Evolutionary conservation across 1,284 basidiomycete genomes (phyloP), one percentile per base, ranked within the genome.

Genomic region (Sphaerobolus stellatus): DNA sequence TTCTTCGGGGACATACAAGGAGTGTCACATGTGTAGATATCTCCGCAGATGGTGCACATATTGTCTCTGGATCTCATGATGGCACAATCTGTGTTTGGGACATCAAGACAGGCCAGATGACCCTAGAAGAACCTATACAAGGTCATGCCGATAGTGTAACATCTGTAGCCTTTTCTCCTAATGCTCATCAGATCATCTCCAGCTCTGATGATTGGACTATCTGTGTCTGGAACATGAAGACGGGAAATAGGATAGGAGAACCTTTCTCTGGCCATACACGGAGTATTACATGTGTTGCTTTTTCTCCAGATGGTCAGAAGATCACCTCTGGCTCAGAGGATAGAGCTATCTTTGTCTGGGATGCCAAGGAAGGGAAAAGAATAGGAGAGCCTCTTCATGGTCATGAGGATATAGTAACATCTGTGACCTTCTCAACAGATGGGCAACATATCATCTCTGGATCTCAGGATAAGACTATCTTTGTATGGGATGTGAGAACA

Each of bases 371-470:
- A 53, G 65, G 69, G 52, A 50, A 60, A 18, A 60, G 66, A 30
- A 41, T 55, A 4, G 25, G 59, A 46, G 66, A 68, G 48, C 60
- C 69, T 13, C 69, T 76, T 51, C 59, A 64, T 22, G 75, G 75
- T 4, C 75, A 77, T 62, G 68, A 68, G 59, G 66, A 67, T 50
- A 68, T 71, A 57, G 75, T 77, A 53, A 73, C 72, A 61, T 71
- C 72, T 25, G 64, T 75, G 33, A 70, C 71, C 25, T 76, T 71
- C 60, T 71, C 70, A 13, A 68, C 71, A n/a, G 71, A 76, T 56
- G 59, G 54, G 13, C 43, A 30, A 27, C 30, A 31, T 8, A n/a
- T 61, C 18, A 47, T 54, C 14, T 60, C 58, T n/a, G 53, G 59
- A 5, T 59, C 58, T 2, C 7, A 1, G 11, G 56, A 51, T 20